Percentiles rank a stretch among this genome's conserved stretches.
Evolutionary conservation across 495 filamentous ascomycete species (phyloP).

Genomic region (Penicillium pancosmium): DNA sequence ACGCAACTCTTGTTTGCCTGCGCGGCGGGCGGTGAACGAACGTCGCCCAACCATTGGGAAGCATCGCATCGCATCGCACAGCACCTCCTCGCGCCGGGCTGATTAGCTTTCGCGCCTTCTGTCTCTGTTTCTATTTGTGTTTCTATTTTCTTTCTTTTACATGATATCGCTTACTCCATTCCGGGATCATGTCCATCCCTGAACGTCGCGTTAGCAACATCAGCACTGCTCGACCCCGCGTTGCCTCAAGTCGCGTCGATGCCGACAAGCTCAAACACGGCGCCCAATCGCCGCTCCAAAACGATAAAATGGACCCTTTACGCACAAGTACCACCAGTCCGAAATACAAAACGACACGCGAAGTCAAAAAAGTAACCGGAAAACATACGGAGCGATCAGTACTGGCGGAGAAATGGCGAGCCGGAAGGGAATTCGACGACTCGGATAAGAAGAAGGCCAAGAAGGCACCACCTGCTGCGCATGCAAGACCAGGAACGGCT

Average conservation of each 20-base stretch:
- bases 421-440: constrained; percentile 60
- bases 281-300: constrained; percentile 37
- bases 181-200: constrained; percentile 50
- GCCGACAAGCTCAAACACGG: constrained; percentile 39
- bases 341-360: constrained; percentile 37
- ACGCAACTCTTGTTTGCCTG: constrained; percentile 47
- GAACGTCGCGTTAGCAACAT: constrained; percentile 49
- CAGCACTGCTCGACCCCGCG: constrained; percentile 51
- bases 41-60: not conserved
- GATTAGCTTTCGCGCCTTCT: constrained; percentile 11
- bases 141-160: constrained; percentile 2
- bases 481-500: constrained; percentile 40
- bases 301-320: constrained; percentile 38
- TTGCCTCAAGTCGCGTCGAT: constrained; percentile 49
- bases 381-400: constrained; percentile 48
- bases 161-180: not conserved
- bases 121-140: constrained; percentile 3
- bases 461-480: constrained; percentile 37
- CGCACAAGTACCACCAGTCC: constrained; percentile 41
- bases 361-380: constrained; percentile 36
- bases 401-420: constrained; percentile 68
- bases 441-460: constrained; percentile 47
- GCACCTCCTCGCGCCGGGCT: not conserved
- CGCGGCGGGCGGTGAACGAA: constrained; percentile 31
- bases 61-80: too few species aligned